These are phyloP conservation scores for Rehmannia glutinosa DNA, from an alignment of 257 asterid species.

Conservation along the genomic window DNA sequence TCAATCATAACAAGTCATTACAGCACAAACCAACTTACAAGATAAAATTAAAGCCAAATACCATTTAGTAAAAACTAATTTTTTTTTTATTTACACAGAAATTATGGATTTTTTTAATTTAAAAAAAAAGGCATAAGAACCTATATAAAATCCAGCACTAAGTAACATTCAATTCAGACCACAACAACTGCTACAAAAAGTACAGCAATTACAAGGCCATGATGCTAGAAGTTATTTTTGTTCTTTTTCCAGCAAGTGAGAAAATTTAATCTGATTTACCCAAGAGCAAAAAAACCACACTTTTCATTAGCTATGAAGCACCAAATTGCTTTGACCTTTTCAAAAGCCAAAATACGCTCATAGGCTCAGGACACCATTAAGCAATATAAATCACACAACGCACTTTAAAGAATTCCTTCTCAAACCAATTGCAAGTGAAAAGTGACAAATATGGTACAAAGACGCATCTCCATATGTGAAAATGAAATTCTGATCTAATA, in stretches of 20 bases:
- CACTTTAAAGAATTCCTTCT: too few relatives aligned
- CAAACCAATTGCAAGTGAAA: too few relatives aligned
- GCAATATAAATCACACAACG: too few relatives aligned
- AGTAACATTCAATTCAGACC: conserved; percentile 2
- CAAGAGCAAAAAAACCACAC: not conserved
- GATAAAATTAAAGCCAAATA: not conserved
- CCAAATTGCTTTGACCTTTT: too few relatives aligned
- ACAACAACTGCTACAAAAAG: not conserved
- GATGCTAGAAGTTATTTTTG: not conserved
- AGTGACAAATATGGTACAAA: too few relatives aligned
- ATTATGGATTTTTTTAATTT: not conserved
- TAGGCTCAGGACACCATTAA: too few relatives aligned
- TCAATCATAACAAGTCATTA: conserved; percentile 12
- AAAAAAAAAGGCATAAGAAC: not conserved
- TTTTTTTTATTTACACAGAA: not conserved
- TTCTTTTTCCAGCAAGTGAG: not conserved
- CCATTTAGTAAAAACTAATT: not conserved
- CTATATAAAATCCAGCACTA: not conserved
- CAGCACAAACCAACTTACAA: not conserved
- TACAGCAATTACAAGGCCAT: not conserved
- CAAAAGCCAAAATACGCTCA: too few relatives aligned
- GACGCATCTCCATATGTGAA: too few relatives aligned
- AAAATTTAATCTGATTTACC: not conserved
- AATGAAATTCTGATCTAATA: too few relatives aligned
- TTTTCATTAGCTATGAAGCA: not conserved